phyloP scores from a whole-genome alignment of 495 filamentous ascomycete genomes.

The Margaritispora aquatica region DNA sequence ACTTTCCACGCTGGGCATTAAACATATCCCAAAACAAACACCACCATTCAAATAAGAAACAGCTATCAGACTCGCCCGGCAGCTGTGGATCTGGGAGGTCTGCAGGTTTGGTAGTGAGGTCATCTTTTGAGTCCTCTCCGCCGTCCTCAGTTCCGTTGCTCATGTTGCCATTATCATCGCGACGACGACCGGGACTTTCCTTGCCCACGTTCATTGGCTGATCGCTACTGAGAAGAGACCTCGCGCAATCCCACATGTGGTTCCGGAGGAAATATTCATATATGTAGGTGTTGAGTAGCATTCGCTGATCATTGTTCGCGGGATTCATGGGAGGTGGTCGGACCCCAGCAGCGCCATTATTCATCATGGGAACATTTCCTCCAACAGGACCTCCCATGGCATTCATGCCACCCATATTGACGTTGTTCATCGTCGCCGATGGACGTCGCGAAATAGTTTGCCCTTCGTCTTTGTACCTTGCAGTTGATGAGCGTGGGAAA shows the following conservation, averaged over 20 bases:
- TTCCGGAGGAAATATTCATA: conserved; percentile 93
- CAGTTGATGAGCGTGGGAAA: conserved; percentile 4
- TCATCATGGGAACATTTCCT: conserved; percentile 65
- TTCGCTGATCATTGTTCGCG: conserved; percentile 27
- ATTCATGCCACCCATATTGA: conserved; percentile 63
- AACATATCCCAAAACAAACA: conserved; percentile 95
- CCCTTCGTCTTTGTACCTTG: conserved; percentile 3
- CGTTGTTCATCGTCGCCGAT: conserved; percentile 58
- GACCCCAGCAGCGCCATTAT: conserved; percentile 41
- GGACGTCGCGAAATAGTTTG: conserved; percentile 19
- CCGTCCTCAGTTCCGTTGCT: conserved; percentile 74
- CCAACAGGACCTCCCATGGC: conserved; percentile 57
- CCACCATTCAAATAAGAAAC: conserved; percentile 93
- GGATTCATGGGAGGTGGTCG: conserved; percentile 21
- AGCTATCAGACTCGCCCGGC: conserved; percentile 57
- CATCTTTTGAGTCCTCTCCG: conserved; percentile 78
- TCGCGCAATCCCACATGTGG: conserved; percentile 72
- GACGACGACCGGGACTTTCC: conserved; percentile 49
- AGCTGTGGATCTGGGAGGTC: conserved; percentile 74
- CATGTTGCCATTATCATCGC: conserved; percentile 64
- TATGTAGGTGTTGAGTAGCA: conserved; percentile 82
- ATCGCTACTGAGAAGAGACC: conserved; percentile 61
- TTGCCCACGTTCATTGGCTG: conserved; percentile 49
- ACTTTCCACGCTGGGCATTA: conserved; percentile 59
- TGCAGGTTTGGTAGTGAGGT: conserved; percentile 63